phyloP scores from a whole-genome alignment of 1,284 basidiomycete species.

The Irpex sp. region DNA sequence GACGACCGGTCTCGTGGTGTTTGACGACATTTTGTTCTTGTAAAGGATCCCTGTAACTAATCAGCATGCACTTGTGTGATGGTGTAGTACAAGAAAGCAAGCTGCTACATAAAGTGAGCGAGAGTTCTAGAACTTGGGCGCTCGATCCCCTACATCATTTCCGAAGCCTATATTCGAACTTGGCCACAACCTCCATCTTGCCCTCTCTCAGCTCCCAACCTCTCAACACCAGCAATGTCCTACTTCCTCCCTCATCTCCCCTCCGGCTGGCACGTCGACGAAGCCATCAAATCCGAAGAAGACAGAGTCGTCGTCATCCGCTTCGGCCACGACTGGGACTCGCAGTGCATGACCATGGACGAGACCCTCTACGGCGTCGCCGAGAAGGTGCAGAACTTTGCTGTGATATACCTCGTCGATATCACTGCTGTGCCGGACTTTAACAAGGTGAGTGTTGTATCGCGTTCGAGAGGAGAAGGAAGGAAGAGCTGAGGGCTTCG shows the following conservation, averaged over 20 bases:
- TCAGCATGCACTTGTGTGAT: background rate
- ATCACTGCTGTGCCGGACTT: constrained; percentile 99
- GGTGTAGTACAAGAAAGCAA: background rate
- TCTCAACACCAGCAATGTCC: constrained; percentile 45
- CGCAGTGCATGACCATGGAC: constrained; percentile 98
- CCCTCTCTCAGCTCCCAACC: too few species aligned
- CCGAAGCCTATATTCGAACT: background rate
- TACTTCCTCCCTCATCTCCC: constrained; percentile 91
- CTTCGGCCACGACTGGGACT: constrained; percentile 95
- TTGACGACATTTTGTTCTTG: constrained; percentile 5
- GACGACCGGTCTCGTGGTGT: constrained; percentile 70
- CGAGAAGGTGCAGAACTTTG: constrained; percentile 98
- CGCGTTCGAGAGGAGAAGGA: background rate
- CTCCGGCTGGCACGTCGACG: constrained; percentile 96
- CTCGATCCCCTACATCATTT: background rate
- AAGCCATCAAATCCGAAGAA: constrained; percentile 97
- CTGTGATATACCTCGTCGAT: constrained; percentile 93
- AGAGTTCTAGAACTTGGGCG: background rate
- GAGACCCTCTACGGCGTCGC: constrained; percentile 92
- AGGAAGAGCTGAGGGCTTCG: too few species aligned
- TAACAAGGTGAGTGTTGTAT: constrained; percentile 72
- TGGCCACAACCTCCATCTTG: background rate
- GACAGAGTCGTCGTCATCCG: constrained; percentile 93
- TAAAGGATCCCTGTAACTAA: too few species aligned
- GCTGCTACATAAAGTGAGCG: background rate